Evolutionary conservation across 352 stramenopile genomes (phyloP).

Genomic region (Halophytophthora batemanensis): DNA sequence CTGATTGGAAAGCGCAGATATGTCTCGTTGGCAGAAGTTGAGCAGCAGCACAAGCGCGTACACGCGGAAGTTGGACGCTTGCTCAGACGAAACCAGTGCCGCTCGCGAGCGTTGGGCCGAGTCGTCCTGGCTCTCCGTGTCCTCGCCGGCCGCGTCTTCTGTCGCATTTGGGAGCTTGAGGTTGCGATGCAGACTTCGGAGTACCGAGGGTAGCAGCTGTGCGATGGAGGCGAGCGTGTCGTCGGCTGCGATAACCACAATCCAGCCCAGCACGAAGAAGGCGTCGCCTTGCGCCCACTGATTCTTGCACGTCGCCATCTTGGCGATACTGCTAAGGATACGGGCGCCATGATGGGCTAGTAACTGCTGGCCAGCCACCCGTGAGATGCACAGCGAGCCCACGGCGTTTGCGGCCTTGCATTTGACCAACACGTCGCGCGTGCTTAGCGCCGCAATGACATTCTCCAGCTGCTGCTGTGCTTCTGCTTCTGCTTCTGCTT

Average conservation of each 20-base stretch:
- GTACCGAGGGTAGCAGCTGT: slow-evolving; percentile 39
- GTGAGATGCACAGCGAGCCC: slow-evolving; percentile 68
- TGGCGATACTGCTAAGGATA: slow-evolving; percentile 35
- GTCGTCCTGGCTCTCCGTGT: background rate
- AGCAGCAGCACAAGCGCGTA: slow-evolving; percentile 74
- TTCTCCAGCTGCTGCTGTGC: slow-evolving; percentile 23
- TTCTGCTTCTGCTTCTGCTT: background rate
- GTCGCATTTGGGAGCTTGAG: slow-evolving; percentile 15
- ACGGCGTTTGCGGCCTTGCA: slow-evolving; percentile 78
- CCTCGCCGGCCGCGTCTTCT: background rate
- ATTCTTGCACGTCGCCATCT: slow-evolving; percentile 69
- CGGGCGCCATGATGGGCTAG: slow-evolving; percentile 39
- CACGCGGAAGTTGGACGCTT: slow-evolving; percentile 62
- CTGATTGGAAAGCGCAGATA: slow-evolving; percentile 26
- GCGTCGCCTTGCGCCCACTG: slow-evolving; percentile 75
- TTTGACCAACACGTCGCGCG: slow-evolving; percentile 71
- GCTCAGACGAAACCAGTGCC: slow-evolving; percentile 33
- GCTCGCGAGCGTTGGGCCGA: slow-evolving; percentile 7
- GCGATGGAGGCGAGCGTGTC: slow-evolving; percentile 31
- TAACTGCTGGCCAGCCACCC: slow-evolving; percentile 62
- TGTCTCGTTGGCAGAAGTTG: slow-evolving; percentile 66
- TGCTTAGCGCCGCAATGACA: slow-evolving; percentile 42
- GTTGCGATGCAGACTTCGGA: slow-evolving; percentile 45
- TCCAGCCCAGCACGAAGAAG: slow-evolving; percentile 72
- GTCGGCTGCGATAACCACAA: slow-evolving; percentile 68